Conservation (phyloP, 176 grass and related monocot genomes). For the Pharus latifolius region DNA sequence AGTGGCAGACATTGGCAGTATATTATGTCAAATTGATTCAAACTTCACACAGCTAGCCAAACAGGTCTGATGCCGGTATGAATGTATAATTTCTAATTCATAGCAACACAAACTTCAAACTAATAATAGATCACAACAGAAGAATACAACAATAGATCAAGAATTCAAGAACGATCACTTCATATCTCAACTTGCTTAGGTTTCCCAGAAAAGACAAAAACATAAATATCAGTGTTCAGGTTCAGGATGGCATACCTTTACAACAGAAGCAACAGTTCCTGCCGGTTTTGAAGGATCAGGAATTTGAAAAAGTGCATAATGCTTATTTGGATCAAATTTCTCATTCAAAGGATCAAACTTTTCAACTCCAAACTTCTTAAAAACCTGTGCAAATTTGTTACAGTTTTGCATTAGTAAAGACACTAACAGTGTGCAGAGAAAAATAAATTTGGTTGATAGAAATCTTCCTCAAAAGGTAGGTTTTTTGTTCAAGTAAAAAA, state of each 20-base stretch:
- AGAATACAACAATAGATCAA: background rate
- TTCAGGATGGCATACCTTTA: constrained; percentile 30
- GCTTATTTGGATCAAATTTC: constrained; percentile 49
- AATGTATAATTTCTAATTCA: too few relatives aligned
- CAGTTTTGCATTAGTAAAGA: background rate
- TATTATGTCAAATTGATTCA: too few relatives aligned
- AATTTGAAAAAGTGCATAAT: constrained; percentile 57
- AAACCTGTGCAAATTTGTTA: constrained; percentile 35
- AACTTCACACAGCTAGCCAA: too few relatives aligned
- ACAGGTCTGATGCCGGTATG: too few relatives aligned
- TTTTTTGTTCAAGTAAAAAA: background rate
- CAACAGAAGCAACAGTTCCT: constrained; percentile 48
- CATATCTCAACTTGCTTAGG: background rate
- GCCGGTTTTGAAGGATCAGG: constrained; percentile 38
- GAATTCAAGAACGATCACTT: background rate
- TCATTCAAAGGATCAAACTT: constrained; percentile 56
- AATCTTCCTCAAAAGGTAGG: background rate
- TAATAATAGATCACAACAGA: constrained; percentile 14
- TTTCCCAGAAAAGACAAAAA: background rate
- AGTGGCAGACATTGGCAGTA: too few relatives aligned
- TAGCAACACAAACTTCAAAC: too few relatives aligned
- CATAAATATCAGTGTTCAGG: background rate
- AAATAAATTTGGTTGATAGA: background rate
- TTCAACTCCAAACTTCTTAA: constrained; percentile 60
- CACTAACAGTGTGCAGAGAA: background rate